Evolutionary conservation across 2,329 filamentous ascomycete species (phyloP).

Genomic region (Penicillium paneum): DNA sequence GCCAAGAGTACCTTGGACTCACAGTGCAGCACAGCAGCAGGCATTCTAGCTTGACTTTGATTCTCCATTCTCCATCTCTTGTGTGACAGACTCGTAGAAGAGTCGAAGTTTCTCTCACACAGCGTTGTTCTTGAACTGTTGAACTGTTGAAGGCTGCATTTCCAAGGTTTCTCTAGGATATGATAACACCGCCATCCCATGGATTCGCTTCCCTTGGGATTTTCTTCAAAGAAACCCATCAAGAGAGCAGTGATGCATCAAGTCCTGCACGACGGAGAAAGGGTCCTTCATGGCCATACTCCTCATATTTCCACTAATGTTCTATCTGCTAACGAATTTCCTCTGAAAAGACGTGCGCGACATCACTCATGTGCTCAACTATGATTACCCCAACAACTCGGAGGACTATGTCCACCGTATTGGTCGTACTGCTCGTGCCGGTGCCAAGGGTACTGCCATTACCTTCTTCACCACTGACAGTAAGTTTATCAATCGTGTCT

Average conservation of each 20-base stretch:
- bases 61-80: constrained; percentile 72
- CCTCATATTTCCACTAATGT: constrained; percentile 43
- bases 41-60: constrained; percentile 50
- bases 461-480: constrained; percentile 99
- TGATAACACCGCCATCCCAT: constrained; percentile 55
- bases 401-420: constrained; percentile 69
- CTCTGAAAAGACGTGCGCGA: constrained; percentile 93
- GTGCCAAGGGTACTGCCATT: constrained; percentile 91
- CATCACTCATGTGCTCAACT: constrained; percentile 99
- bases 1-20: constrained; percentile 83
- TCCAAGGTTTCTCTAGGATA: constrained; percentile 66
- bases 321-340: constrained; percentile 69
- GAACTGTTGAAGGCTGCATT: constrained; percentile 78
- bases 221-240: constrained; percentile 44
- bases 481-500: constrained; percentile 55
- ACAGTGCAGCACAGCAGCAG: constrained; percentile 68
- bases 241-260: constrained; percentile 59
- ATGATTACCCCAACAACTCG: constrained; percentile 97
- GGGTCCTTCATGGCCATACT: constrained; percentile 48
- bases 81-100: constrained; percentile 63
- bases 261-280: constrained; percentile 60
- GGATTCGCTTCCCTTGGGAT: constrained; percentile 47
- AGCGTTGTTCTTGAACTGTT: constrained; percentile 50
- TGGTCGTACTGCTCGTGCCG: constrained; percentile 67
- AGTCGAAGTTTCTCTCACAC: constrained; percentile 68